These are phyloP conservation scores for Phlegmacium glaucopus DNA, from an alignment of 768 basidiomycete genomes.

Conservation along the genomic window DNA sequence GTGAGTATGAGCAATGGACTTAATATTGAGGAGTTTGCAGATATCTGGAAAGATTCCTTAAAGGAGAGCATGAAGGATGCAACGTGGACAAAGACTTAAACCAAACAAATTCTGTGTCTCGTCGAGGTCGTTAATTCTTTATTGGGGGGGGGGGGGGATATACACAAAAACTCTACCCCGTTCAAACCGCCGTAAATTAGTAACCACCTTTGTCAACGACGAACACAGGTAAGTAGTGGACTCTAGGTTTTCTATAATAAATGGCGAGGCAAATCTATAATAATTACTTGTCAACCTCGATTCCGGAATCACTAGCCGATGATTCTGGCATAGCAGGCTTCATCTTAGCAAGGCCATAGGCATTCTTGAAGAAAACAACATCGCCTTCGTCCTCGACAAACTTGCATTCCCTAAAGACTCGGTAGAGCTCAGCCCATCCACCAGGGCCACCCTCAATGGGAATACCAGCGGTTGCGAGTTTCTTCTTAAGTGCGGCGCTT, in stretches of 20 bases:
- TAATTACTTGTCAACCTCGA: conserved; percentile 47
- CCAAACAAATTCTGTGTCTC: no score
- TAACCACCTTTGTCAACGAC: no score
- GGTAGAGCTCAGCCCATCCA: conserved; percentile 78
- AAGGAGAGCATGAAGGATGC: conserved; percentile 24
- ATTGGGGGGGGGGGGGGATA: no score
- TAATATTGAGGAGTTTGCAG: conserved; percentile 70
- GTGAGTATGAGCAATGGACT: conserved; percentile 74
- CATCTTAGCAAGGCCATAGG: conserved; percentile 68
- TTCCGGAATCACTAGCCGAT: conserved; percentile 51
- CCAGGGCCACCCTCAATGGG: conserved; percentile 68
- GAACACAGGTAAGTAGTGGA: no score
- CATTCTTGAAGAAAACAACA: conserved; percentile 90
- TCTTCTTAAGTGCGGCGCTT: conserved; percentile 75
- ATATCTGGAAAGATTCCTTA: conserved; percentile 57
- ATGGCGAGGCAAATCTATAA: neutral
- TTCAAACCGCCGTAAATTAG: no score
- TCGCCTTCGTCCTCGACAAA: conserved; percentile 95
- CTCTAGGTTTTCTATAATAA: no score
- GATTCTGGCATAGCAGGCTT: conserved; percentile 64
- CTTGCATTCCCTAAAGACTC: conserved; percentile 80
- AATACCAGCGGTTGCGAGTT: conserved; percentile 61
- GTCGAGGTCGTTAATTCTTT: no score
- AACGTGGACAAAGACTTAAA: no score
- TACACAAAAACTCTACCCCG: no score